phyloP scores from a whole-genome alignment of 1,284 basidiomycete genomes.

The Singerocomus inundabilis region DNA sequence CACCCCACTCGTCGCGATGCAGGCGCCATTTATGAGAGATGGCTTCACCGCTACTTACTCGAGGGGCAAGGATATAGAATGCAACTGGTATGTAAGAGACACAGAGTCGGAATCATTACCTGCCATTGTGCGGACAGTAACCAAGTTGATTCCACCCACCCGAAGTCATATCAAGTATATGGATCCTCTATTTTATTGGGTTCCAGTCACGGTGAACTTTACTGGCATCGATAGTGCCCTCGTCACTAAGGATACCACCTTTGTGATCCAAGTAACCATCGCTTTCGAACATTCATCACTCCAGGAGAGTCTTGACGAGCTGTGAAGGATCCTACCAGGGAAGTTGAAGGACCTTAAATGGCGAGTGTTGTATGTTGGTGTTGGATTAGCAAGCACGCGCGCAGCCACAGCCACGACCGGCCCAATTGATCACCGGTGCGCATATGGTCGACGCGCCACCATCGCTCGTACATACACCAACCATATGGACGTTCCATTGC shows the following conservation, averaged over 20 bases:
- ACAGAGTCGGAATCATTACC: background rate
- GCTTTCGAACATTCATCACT: no score
- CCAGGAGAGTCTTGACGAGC: no score
- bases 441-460: no score
- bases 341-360: no score
- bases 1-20: background rate
- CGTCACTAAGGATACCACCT: background rate
- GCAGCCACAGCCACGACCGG: no score
- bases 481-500: no score
- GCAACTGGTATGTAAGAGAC: background rate
- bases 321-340: no score
- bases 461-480: no score
- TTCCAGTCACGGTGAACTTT: background rate
- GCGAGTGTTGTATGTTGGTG: no score
- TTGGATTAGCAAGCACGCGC: no score
- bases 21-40: background rate
- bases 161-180: background rate
- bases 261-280: background rate
- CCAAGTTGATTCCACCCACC: no score
- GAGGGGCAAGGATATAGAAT: background rate
- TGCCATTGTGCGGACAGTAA: background rate
- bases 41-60: slow-evolving; percentile 5
- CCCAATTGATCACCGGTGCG: no score
- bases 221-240: background rate
- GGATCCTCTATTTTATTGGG: background rate